A percentile compares a stretch with the other conserved stretches of the same genome.
Evolutionary conservation across 345 rosid genomes (phyloP).

Genomic region (Alliaria petiolata): DNA sequence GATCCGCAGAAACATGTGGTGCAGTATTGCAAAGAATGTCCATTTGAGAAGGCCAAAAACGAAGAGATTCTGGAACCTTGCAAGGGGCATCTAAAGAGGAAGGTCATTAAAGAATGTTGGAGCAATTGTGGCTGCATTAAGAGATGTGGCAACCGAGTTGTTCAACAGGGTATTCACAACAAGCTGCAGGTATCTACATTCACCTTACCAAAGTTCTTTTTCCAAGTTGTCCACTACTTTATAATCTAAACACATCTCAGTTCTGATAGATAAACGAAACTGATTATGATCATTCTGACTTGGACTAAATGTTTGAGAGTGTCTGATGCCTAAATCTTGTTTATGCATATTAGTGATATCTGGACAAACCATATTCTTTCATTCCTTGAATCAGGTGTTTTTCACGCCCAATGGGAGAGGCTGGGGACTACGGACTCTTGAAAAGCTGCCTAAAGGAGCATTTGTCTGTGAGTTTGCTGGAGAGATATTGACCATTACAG

Average conservation of each 20-base stretch:
- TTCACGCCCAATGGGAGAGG: constrained; percentile 65
- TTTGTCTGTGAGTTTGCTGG: constrained; percentile 88
- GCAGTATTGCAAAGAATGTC: constrained; percentile 62
- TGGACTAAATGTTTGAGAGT: not conserved
- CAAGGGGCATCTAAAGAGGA: constrained; percentile 85
- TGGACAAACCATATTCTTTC: not conserved
- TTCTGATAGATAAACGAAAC: not conserved
- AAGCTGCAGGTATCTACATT: constrained; percentile 62
- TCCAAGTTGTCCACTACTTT: not conserved
- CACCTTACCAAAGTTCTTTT: not conserved
- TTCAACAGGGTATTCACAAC: constrained; percentile 76
- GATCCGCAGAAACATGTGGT: constrained; percentile 49
- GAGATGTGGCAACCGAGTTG: constrained; percentile 82
- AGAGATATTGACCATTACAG: constrained; percentile 69
- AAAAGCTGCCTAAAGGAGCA: constrained; percentile 68
- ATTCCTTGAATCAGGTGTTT: constrained; percentile 50
- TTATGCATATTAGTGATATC: not conserved
- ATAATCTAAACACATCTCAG: not conserved
- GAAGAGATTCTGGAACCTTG: constrained; percentile 56
- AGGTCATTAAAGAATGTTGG: constrained; percentile 84
- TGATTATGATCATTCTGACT: constrained; percentile 2
- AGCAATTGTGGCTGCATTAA: constrained; percentile 76
- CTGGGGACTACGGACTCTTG: constrained; percentile 78
- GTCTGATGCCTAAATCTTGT: not conserved
- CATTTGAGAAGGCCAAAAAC: constrained; percentile 57